Percentiles rank a stretch among this genome's conserved stretches.
Conservation (phyloP, 495 filamentous ascomycete species). For the Parmelia sp. region DNA sequence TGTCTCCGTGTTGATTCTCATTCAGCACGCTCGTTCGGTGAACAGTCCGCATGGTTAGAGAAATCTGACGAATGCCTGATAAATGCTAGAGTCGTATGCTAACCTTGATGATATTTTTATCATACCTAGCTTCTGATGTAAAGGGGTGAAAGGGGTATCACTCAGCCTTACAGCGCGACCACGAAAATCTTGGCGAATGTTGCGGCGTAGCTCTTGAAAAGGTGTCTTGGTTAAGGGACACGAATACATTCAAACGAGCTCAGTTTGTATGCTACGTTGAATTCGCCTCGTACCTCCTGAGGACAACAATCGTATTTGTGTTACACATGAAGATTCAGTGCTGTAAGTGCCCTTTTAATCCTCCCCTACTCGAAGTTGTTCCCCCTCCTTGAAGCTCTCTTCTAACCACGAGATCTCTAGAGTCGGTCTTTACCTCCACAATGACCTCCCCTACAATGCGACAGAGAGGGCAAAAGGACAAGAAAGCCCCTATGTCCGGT, state of each 20-base stretch:
- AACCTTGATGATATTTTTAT: too few species aligned
- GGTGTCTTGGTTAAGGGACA: neutral
- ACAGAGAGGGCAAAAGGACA: conserved; percentile 43
- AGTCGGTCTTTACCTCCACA: conserved; percentile 18
- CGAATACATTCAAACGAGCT: neutral
- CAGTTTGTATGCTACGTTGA: neutral
- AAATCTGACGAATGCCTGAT: too few species aligned
- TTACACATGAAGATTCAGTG: conserved; percentile 1
- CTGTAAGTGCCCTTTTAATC: conserved; percentile 2
- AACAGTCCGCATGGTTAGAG: too few species aligned
- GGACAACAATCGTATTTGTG: neutral
- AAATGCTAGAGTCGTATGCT: too few species aligned
- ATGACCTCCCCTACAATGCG: conserved; percentile 41
- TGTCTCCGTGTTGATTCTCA: too few species aligned
- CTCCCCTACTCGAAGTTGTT: neutral
- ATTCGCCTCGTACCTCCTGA: neutral
- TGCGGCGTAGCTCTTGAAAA: conserved; percentile 1
- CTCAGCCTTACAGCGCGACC: neutral
- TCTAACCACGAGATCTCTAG: neutral
- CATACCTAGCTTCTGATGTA: too few species aligned
- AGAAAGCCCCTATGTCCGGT: conserved; percentile 34
- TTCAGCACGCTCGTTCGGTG: too few species aligned
- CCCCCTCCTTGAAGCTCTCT: neutral
- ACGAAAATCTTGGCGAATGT: neutral
- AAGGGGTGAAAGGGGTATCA: too few species aligned